These are phyloP conservation scores for Ceratonia siliqua DNA, from an alignment of 306 rosid genomes.

Conservation along the genomic window DNA sequence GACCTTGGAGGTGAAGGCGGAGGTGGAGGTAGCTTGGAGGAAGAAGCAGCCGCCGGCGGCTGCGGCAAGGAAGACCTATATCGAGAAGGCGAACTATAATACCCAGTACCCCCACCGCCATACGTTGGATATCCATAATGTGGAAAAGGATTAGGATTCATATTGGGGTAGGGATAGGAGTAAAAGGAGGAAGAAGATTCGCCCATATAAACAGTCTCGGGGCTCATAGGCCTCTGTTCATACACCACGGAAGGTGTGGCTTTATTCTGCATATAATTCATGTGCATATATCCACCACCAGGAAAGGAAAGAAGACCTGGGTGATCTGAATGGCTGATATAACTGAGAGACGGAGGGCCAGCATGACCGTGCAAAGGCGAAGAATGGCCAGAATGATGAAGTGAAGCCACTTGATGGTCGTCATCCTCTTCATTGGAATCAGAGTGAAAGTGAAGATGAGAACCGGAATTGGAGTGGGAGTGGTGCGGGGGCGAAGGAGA, in stretches of 20 bases:
- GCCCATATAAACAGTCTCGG: slow-evolving; percentile 60
- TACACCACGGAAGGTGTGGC: slow-evolving; percentile 71
- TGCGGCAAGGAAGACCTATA: slow-evolving; percentile 38
- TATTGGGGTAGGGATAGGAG: background rate
- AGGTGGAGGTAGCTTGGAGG: slow-evolving; percentile 68
- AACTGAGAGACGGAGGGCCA: background rate
- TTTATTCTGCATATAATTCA: slow-evolving; percentile 76
- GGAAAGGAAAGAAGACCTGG: slow-evolving; percentile 27
- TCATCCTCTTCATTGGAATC: slow-evolving; percentile 48
- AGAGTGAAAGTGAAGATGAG: slow-evolving; percentile 75
- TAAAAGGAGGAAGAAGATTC: slow-evolving; percentile 62
- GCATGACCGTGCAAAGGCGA: slow-evolving; percentile 56
- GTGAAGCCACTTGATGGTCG: slow-evolving; percentile 26
- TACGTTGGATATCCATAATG: slow-evolving; percentile 37
- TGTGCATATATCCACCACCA: slow-evolving; percentile 39
- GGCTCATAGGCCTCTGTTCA: slow-evolving; percentile 58
- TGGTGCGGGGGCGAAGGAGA: slow-evolving; percentile 41
- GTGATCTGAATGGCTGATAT: background rate
- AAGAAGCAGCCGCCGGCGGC: slow-evolving; percentile 29
- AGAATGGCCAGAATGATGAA: slow-evolving; percentile 56
- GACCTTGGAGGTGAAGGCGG: slow-evolving; percentile 87
- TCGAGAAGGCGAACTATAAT: slow-evolving; percentile 40
- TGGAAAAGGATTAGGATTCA: slow-evolving; percentile 13
- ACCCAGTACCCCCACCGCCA: slow-evolving; percentile 49
- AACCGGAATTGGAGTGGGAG: slow-evolving; percentile 60